Conservation (phyloP, 768 basidiomycete genomes). For the Naganishia antarctica region DNA sequence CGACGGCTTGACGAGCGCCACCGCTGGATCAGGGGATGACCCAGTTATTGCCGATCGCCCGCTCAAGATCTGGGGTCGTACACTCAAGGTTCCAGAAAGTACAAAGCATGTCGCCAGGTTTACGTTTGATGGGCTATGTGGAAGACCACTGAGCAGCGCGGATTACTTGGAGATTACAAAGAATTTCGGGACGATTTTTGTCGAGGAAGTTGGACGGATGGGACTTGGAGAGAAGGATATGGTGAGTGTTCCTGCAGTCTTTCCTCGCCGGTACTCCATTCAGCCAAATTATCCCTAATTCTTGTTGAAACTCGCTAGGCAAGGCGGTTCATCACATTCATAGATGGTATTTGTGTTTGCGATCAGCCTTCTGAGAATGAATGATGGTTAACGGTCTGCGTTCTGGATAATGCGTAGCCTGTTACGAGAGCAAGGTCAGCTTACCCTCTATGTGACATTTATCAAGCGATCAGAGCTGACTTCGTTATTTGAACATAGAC, state of each 20-base stretch:
- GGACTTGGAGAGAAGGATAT: slow-evolving; percentile 78
- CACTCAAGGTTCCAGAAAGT: slow-evolving; percentile 70
- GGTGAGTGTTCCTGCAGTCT: slow-evolving; percentile 51
- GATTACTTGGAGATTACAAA: slow-evolving; percentile 93
- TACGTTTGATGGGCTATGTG: slow-evolving; percentile 78
- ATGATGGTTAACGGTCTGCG: slow-evolving; percentile 1
- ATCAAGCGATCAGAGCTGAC: too few species aligned
- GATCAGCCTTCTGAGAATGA: not conserved
- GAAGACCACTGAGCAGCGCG: slow-evolving; percentile 81
- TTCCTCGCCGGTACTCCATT: too few species aligned
- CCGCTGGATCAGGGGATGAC: not conserved
- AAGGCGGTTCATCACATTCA: slow-evolving; percentile 91
- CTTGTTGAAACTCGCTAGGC: slow-evolving; percentile 55
- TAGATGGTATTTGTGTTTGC: slow-evolving; percentile 64
- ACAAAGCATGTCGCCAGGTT: slow-evolving; percentile 77
- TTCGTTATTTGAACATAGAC: slow-evolving; percentile 55
- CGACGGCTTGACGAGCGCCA: slow-evolving; percentile 57
- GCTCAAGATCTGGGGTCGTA: slow-evolving; percentile 86
- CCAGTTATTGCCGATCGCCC: slow-evolving; percentile 35
- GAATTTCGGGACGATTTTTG: slow-evolving; percentile 79
- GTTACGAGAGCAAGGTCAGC: slow-evolving; percentile 79
- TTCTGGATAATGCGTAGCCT: slow-evolving; percentile 65
- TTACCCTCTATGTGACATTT: not conserved
- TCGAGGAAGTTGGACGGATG: slow-evolving; percentile 83
- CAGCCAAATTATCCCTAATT: not conserved